phyloP scores from a whole-genome alignment of 345 rosid genomes.

The Melaleuca quinquenervia region DNA sequence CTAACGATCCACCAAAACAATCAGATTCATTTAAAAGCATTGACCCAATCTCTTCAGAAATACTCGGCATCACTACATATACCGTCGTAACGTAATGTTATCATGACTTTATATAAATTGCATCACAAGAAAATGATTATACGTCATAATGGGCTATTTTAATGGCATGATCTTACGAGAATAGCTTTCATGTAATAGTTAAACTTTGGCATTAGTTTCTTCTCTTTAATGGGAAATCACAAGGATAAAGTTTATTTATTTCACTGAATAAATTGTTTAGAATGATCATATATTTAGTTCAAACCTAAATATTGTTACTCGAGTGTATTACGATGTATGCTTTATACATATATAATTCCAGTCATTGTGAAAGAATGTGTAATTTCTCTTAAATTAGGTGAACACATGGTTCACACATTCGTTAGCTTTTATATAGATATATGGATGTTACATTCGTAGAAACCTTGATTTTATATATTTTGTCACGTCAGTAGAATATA shows the following conservation, averaged over 20 bases:
- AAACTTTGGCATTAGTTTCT: neutral
- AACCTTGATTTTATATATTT: neutral
- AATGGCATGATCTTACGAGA: neutral
- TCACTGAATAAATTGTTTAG: neutral
- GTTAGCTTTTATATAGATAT: neutral
- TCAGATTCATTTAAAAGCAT: no score
- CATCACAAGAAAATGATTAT: neutral
- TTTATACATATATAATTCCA: neutral
- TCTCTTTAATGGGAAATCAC: neutral
- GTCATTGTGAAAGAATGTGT: rapidly evolving
- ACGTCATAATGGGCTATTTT: neutral
- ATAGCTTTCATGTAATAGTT: neutral
- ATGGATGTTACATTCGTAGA: neutral
- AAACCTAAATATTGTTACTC: neutral
- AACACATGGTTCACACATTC: neutral
- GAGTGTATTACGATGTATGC: neutral
- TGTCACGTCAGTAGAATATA: neutral
- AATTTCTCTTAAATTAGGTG: neutral
- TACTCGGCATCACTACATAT: neutral
- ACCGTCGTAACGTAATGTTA: neutral
- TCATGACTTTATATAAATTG: neutral
- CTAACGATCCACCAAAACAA: neutral
- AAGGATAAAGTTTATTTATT: neutral
- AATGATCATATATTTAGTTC: neutral
- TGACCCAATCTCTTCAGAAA: neutral